Evolutionary conservation across 352 stramenopile species (phyloP), one percentile per base, ranked within the genome.

Genomic region (Phytopythium montanum): DNA sequence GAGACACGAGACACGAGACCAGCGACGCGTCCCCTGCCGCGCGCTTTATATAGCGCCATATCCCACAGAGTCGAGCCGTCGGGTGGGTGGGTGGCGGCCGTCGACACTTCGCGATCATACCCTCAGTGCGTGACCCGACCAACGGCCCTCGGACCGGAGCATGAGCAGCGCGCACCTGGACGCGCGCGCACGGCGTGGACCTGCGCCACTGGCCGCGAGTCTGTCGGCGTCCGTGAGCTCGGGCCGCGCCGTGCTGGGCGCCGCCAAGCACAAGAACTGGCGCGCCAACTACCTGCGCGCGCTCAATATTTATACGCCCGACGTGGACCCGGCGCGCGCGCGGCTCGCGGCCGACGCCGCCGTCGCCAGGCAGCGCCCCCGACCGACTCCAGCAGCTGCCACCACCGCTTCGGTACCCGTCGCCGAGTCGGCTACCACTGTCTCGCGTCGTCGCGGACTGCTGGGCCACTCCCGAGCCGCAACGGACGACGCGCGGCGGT

Each of bases 251-350:
- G 61, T 67, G 26, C 38, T 75, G 2, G 63, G 44, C 38, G 59
- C 58, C 48, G 69, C 68, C 51, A 73, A 66, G 61, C 71, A 72
- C 57, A 77, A 87, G 67, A 88, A 85, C 62, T 92, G 82, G 82
- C 73, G 82, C 25, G 79, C 74, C 51, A 92, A 88, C 66, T 92
- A 92, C 62, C 64, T 92, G 31, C 79, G 74, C 54, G 79, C 79
- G n/a, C 69, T 92, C 21, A 89, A 92, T 56, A 90, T 92, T 55
- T 83, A 75, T 56, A 71, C 75, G 33, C 70, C 73, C 16, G 80
- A 90, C 51, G 44, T 76, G 51, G 46, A 66, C 23, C 13, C 48
- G 44, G 56, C 54, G 26, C 61, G 69, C 8, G 50, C 53, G 1
- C 59, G 64, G 12, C 42, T 64, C 18, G 44, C 66, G 28, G 64